These are phyloP conservation scores for Naganishia randhawae DNA, from an alignment of 768 basidiomycete species.

Conservation along the genomic window DNA sequence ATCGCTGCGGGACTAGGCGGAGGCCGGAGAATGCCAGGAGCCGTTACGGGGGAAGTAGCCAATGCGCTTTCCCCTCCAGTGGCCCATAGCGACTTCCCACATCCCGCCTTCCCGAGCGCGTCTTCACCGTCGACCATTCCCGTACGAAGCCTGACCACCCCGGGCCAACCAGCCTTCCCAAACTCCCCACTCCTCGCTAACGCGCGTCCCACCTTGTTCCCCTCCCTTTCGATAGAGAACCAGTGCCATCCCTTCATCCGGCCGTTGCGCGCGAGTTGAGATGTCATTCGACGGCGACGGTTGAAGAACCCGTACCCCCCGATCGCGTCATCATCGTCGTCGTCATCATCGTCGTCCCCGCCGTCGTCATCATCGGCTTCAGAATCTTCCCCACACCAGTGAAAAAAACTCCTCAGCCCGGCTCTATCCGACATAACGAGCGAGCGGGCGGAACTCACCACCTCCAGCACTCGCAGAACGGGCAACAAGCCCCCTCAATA, in stretches of 20 bases:
- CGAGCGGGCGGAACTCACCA: neutral
- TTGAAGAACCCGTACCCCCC: neutral
- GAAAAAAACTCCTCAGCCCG: neutral
- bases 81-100: neutral
- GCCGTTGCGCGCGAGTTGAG: slow-evolving; percentile 3
- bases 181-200: slow-evolving; percentile 43
- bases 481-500: neutral
- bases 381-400: neutral
- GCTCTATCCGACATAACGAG: neutral
- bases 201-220: slow-evolving; percentile 35
- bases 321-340: slow-evolving; percentile 15
- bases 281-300: neutral
- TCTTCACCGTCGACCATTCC: neutral
- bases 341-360: slow-evolving; percentile 12
- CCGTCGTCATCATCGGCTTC: slow-evolving; percentile 12
- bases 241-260: slow-evolving; percentile 33
- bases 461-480: too few relatives aligned
- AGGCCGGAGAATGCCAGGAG: neutral
- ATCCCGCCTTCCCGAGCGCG: neutral
- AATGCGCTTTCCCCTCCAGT: neutral
- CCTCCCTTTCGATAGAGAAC: slow-evolving; percentile 38
- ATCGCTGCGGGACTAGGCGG: neutral
- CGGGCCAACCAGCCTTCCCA: slow-evolving; percentile 38
- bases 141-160: neutral
- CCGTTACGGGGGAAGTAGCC: neutral